Base-by-base conservation (phyloP, 306 rosid genomes). In the Quercus suber region DNA sequence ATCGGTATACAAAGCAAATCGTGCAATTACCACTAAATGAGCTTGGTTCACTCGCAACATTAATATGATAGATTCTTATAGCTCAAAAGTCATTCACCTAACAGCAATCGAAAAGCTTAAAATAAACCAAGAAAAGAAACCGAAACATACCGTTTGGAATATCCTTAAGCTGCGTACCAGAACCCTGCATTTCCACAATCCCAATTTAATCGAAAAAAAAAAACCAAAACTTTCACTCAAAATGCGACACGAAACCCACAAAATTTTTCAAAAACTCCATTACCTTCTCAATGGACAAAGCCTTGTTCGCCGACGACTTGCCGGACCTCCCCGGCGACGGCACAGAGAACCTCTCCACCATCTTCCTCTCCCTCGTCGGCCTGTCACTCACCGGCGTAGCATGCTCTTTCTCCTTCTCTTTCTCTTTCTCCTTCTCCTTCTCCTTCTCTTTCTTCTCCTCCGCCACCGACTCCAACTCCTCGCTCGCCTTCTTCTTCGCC, bases 291-390 rank as follows among this genome's bases (percentile, higher is more conserved):
- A 96, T 93, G 58, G 79, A 75, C 68, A 96, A 70, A 0, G 64
- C 80, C 84, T 87, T 93, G 51, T 84, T 75, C 0, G 87, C 80
- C 3, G 94, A 88, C 57, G 97, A 91, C 77, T 77, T 87, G 6
- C 73, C 76, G 5, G 76, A 75, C 88, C 87, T 86, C 0, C 80
- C 81, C 1, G 84, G 83, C 18, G 92, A 86, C 0, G 94, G 88
- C 3, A 79, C 83, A 2, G 97, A 91, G 82, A 69, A 96, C 19
- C 98, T 89, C 57, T 95, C 98, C 6, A 95, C 98, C 5, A 86
- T 79, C 73, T 95, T 95, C 79, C 99, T 85, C 82, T 96, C 99
- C 87, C 99, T 88, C 0, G 93, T 87, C 3, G 98, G 98, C 71
- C 98, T 86, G n/a, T 93, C 96, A 71, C 89, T 89, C 0, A 69